Evolutionary conservation across 208 protist genomes (phyloP), one percentile per base, ranked within the genome.

Genomic region (Trypanosoma platydactyli): DNA sequence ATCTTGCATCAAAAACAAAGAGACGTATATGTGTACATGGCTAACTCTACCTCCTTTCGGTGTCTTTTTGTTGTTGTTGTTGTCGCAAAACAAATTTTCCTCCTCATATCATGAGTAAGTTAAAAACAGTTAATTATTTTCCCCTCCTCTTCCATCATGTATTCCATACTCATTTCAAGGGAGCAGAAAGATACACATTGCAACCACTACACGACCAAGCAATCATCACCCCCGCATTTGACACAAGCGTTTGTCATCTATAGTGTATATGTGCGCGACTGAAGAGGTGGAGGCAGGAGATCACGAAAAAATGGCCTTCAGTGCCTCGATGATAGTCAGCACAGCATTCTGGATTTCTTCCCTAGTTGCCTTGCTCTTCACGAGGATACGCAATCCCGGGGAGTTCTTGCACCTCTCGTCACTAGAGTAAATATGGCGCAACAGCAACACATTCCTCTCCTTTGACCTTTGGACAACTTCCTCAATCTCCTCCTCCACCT

Each of bases 311-410:
- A 89, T 77, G 13, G 59, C 44, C 60, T 84, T 86, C 18, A 96
- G 48, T 22, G 86, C 81, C 11, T 67, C 48, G 55, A 76, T 77
- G 50, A 96, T 77, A 7, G 72, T 74, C 30, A 76, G 54, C 2
- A 67, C 64, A 7, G 79, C 81, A 11, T 45, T 53, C 35, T 73
- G 63, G n/a, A 91, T 24, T 52, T 96, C 86, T 27, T 70, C 72
- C 57, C 70, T 71, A 16, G 80, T 76, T 20, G 83, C 73, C 16
- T 71, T 55, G 44, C 84, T 79, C 79, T 94, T 94, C 4, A 80
- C 58, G 9, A 89, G 71, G 24, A 94, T 76, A 16, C 88, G 86
- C 49, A 97, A 61, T 5, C 72, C 74, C 12, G 91, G 83, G 22
- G 60, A 20, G 46, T 81, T 84, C 27, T 78, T 66, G 44, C 79